These are phyloP conservation scores for Linnemannia schmuckeri DNA, from an alignment of 192 early-diverging fungal genomes.

Conservation along the genomic window DNA sequence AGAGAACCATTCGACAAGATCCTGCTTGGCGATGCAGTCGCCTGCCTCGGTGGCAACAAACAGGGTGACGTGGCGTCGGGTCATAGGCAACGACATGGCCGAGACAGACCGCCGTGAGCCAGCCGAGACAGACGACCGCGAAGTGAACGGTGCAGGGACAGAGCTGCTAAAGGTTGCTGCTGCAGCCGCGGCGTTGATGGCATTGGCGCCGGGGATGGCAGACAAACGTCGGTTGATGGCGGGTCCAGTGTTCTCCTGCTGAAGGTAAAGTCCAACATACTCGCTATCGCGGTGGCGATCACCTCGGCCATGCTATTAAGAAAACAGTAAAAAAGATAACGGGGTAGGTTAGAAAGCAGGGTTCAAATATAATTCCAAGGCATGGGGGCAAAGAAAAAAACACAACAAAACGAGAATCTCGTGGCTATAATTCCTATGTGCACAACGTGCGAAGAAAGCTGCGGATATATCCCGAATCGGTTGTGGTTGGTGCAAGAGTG, in stretches of 20 bases:
- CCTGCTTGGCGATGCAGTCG: slow-evolving; percentile 47
- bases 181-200: neutral
- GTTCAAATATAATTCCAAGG: neutral
- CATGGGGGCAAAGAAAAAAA: neutral
- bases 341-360: neutral
- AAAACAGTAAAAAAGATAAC: neutral
- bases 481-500: neutral
- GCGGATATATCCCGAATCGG: neutral
- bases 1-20: slow-evolving; percentile 52
- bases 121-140: slow-evolving; percentile 35
- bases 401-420: neutral
- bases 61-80: slow-evolving; percentile 49
- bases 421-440: neutral
- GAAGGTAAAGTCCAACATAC: slow-evolving; percentile 47
- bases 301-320: slow-evolving; percentile 49
- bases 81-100: slow-evolving; percentile 24
- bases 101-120: slow-evolving; percentile 37
- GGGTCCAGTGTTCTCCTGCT: slow-evolving; percentile 32
- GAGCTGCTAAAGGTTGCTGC: slow-evolving; percentile 14
- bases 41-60: slow-evolving; percentile 46
- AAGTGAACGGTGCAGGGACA: slow-evolving; percentile 15
- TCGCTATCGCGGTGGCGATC: slow-evolving; percentile 53
- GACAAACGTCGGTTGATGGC: slow-evolving; percentile 20
- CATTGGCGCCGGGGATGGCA: neutral
- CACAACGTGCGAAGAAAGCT: neutral